A percentile compares a stretch with the other conserved stretches of the same genome.
phyloP scores from a whole-genome alignment of 2,329 filamentous ascomycete species.

The Exophiala bonariae region DNA sequence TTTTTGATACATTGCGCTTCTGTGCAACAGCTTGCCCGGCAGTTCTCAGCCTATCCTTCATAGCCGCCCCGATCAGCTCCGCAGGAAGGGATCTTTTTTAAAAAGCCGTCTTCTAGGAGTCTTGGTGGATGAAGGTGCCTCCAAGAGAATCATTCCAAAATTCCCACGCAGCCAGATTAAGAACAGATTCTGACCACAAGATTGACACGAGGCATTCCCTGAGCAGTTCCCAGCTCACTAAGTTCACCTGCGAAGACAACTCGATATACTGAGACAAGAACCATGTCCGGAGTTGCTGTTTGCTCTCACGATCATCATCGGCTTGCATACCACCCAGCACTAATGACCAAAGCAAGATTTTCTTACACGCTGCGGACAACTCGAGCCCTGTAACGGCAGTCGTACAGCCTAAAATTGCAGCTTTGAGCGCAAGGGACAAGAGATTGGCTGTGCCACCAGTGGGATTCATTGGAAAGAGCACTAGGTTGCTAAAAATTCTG shows the following conservation, averaged over 20 bases:
- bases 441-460: not conserved
- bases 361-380: not conserved
- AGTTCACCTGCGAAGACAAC: not conserved
- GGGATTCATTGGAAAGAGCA: constrained; percentile 3
- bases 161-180: not conserved
- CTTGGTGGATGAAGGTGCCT: too few relatives aligned
- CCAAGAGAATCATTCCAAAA: not conserved
- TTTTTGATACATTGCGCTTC: too few relatives aligned
- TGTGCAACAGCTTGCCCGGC: too few relatives aligned
- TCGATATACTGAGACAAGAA: not conserved
- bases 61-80: too few relatives aligned
- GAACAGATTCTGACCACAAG: constrained; percentile 1
- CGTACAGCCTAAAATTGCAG: not conserved
- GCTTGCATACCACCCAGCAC: constrained; percentile 2
- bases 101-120: too few relatives aligned
- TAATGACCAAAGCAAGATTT: constrained; percentile 1
- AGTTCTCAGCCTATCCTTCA: too few relatives aligned
- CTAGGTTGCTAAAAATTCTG: not conserved
- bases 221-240: not conserved
- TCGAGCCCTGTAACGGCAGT: not conserved
- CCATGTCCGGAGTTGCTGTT: not conserved
- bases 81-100: too few relatives aligned
- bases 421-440: not conserved
- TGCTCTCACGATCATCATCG: not conserved
- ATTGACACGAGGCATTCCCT: not conserved